Evolutionary conservation across 768 basidiomycete genomes (phyloP).

Genomic region (Leccinum subtestaceum): DNA sequence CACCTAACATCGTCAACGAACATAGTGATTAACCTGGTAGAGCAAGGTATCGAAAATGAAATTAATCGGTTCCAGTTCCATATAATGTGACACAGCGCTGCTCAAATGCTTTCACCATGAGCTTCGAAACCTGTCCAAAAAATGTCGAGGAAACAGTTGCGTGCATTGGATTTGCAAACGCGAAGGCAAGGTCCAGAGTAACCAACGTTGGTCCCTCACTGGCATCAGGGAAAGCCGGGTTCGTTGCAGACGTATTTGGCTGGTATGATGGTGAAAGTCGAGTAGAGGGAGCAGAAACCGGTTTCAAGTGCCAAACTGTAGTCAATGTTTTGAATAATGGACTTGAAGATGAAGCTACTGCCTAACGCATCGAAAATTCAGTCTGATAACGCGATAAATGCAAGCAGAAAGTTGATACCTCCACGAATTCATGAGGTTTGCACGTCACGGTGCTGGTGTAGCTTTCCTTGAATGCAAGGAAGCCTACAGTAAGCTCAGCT

Average conservation of each 20-base stretch:
- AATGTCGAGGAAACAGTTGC: constrained; percentile 80
- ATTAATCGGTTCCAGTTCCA: constrained; percentile 40
- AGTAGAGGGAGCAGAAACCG: constrained; percentile 44
- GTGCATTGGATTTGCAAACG: constrained; percentile 85
- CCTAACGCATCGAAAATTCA: constrained; percentile 41
- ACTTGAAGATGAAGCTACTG: constrained; percentile 66
- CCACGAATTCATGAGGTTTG: constrained; percentile 71
- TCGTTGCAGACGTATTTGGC: constrained; percentile 3
- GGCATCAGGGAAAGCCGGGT: constrained; percentile 10
- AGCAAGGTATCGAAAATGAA: constrained; percentile 1
- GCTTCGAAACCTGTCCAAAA: constrained; percentile 80
- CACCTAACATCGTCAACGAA: background rate
- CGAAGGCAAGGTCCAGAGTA: constrained; percentile 79
- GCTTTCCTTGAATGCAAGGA: constrained; percentile 81
- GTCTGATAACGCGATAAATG: background rate
- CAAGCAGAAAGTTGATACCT: constrained; percentile 38
- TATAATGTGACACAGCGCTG: constrained; percentile 75
- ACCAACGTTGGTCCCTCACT: constrained; percentile 64
- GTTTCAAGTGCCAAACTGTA: constrained; percentile 74
- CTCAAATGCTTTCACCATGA: constrained; percentile 94
- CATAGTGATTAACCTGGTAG: background rate
- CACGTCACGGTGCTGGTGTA: constrained; percentile 86
- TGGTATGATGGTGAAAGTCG: constrained; percentile 30
- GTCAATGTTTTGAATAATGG: constrained; percentile 70
- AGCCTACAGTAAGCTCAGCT: constrained; percentile 86